Percentiles rank a stretch among this genome's conserved stretches.
phyloP scores from a whole-genome alignment of 73 alveolate genomes.

The Durusdinium trenchii region DNA sequence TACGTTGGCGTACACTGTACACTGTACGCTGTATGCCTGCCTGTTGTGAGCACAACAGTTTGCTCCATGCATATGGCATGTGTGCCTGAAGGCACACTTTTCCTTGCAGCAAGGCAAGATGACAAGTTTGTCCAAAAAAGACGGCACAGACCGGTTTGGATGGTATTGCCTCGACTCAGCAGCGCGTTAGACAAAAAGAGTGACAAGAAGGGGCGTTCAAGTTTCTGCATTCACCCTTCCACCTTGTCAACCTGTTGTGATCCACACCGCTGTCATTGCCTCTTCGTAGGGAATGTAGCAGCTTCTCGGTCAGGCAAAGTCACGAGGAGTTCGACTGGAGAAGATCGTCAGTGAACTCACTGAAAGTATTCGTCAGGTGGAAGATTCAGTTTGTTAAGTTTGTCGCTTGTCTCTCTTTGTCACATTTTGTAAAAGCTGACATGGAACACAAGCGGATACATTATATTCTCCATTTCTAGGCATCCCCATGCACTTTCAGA shows the following conservation, averaged over 20 bases:
- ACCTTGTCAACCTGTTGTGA: too few relatives aligned
- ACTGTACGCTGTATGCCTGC: too few relatives aligned
- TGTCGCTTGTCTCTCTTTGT: too few relatives aligned
- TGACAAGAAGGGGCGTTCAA: background rate
- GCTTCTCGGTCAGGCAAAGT: slow-evolving; percentile 41
- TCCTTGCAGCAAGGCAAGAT: background rate
- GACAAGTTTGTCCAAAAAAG: slow-evolving; percentile 6
- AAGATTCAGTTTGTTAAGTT: background rate
- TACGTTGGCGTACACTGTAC: too few relatives aligned
- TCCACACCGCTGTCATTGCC: background rate
- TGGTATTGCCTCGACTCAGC: background rate
- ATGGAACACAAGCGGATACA: too few relatives aligned
- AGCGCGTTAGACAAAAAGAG: background rate
- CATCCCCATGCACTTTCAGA: too few relatives aligned
- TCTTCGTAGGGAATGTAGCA: background rate
- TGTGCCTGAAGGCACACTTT: background rate
- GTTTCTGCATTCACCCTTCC: too few relatives aligned
- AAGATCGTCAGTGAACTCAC: slow-evolving; percentile 83
- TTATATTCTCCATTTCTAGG: too few relatives aligned
- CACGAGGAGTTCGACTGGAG: slow-evolving; percentile 93
- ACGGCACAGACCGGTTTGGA: slow-evolving; percentile 55
- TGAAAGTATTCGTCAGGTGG: slow-evolving; percentile 71
- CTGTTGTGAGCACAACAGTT: too few relatives aligned
- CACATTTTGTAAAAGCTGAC: too few relatives aligned
- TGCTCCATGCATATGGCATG: too few relatives aligned